Evolutionary conservation across 306 rosid genomes (phyloP).

Genomic region (Cucurbita moschata): DNA sequence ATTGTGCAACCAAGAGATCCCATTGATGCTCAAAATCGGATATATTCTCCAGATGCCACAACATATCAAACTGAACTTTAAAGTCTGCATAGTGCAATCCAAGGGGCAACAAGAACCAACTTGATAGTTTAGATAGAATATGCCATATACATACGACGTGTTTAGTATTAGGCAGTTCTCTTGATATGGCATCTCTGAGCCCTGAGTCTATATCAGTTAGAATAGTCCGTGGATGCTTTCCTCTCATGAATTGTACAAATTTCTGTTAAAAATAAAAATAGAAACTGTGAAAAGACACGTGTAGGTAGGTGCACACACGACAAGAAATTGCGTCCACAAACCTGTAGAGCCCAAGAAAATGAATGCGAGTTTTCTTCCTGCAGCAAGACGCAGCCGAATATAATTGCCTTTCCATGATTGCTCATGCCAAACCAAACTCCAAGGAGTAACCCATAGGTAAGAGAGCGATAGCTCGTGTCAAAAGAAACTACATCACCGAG

Average conservation of each 20-base stretch:
- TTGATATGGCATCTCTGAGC: conserved; percentile 40
- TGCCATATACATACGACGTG: conserved; percentile 41
- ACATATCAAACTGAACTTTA: conserved; percentile 39
- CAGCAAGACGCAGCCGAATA: conserved; percentile 39
- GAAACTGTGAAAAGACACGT: conserved; percentile 13
- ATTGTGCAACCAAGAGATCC: conserved; percentile 36
- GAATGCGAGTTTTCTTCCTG: conserved; percentile 46
- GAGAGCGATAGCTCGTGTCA: conserved; percentile 38
- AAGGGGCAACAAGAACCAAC: conserved; percentile 43
- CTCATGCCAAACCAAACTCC: conserved; percentile 51
- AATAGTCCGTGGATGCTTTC: conserved; percentile 45
- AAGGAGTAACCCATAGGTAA: conserved; percentile 42
- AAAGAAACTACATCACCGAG: conserved; percentile 50
- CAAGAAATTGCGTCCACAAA: conserved; percentile 26
- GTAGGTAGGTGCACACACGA: conserved; percentile 21
- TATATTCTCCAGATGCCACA: conserved; percentile 40
- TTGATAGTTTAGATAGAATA: conserved; percentile 41
- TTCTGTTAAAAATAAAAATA: conserved; percentile 37
- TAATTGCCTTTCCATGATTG: conserved; percentile 38
- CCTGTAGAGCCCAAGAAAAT: conserved; percentile 57
- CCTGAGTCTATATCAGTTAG: conserved; percentile 44
- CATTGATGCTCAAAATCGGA: conserved; percentile 55
- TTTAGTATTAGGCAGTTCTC: conserved; percentile 40
- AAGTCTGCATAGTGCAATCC: conserved; percentile 35
- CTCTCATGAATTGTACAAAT: conserved; percentile 51